Percentiles rank a stretch among this genome's conserved stretches.
Conservation (phyloP, 1,284 basidiomycete species). For the Microbotryomycetes sp. region DNA sequence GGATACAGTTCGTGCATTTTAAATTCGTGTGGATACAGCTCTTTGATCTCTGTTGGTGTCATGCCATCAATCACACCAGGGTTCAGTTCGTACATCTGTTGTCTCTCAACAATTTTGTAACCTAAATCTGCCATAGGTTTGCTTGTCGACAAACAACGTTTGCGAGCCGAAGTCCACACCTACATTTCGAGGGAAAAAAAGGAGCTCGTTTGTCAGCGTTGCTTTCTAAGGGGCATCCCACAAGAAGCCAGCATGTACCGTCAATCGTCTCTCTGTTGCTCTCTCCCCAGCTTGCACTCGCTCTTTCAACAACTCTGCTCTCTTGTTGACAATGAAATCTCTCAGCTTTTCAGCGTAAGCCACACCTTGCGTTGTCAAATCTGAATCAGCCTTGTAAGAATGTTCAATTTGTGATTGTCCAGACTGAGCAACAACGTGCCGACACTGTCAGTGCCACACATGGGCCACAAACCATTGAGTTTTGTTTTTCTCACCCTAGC, state of each 20-base stretch:
- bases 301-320: constrained; percentile 36
- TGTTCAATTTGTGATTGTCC: constrained; percentile 96
- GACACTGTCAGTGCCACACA: background rate
- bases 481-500: constrained; percentile 75
- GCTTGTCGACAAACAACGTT: constrained; percentile 87
- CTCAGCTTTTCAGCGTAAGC: constrained; percentile 71
- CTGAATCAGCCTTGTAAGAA: constrained; percentile 97
- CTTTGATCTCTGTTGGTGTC: constrained; percentile 79
- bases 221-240: background rate
- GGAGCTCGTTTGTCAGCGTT: background rate
- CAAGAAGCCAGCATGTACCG: constrained; percentile 13
- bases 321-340: constrained; percentile 39
- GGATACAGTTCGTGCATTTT: constrained; percentile 85
- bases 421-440: constrained; percentile 51
- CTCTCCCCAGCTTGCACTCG: constrained; percentile 25
- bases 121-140: constrained; percentile 76
- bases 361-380: constrained; percentile 88
- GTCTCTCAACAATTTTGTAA: constrained; percentile 74
- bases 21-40: constrained; percentile 90
- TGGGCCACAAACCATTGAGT: too few species aligned
- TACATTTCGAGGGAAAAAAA: constrained; percentile 42
- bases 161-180: constrained; percentile 95
- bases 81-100: constrained; percentile 96
- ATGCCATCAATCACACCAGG: constrained; percentile 74
- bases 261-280: constrained; percentile 18